Evolutionary conservation across 192 early-diverging fungal genomes (phyloP), one percentile per base, ranked within the genome.

Genomic region (Dimargaris cristalligena): DNA sequence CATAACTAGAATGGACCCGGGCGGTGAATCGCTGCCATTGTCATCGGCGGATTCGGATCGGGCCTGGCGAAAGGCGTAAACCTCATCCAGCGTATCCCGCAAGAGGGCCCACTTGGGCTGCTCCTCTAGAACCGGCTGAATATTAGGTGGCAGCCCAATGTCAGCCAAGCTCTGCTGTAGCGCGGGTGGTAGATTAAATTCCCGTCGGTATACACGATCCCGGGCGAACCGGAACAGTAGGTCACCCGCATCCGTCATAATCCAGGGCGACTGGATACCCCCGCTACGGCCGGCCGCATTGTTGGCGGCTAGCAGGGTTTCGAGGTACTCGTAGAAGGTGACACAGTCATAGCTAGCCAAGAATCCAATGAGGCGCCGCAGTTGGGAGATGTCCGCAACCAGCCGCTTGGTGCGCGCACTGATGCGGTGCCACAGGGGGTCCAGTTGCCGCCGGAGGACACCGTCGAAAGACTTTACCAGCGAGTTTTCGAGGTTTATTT

Each of bases 21-120:
- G 61, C 57, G 65, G 64, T 0, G 73, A 64, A 0, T 69, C 67
- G 38, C 32, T 18, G 26, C 52, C 45, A 26, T 22, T 30, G 32
- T 28, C 35, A 33, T 47, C 6, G 20, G 0, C 10, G 61, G 48
- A 0, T 56, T 29, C 34, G 28, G 30, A 30, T 65, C 71, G 6
- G 63, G 58, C 16, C 63, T 61, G 2, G 66, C 68, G 41, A 8
- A 25, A 11, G 50, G 50, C 50, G 30, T 52, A 52, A 29, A 98
- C 84, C 61, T 95, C 91, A 23, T 85, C 67, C 57, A 98, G 66
- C 0, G 90, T 72, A 18, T 83, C 76, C 1, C 60, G 60, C 29
- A 98, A 60, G 13, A 82, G 75, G 44, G 68, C 69, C 86, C 92
- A 97, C 64, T 98, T 98, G 20, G 95, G 95, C n/a, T 83, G 81